A percentile compares a stretch with the other conserved stretches of the same genome.
Conservation (phyloP, 371 early-diverging fungal species). For the Haplosporangium sp. region DNA sequence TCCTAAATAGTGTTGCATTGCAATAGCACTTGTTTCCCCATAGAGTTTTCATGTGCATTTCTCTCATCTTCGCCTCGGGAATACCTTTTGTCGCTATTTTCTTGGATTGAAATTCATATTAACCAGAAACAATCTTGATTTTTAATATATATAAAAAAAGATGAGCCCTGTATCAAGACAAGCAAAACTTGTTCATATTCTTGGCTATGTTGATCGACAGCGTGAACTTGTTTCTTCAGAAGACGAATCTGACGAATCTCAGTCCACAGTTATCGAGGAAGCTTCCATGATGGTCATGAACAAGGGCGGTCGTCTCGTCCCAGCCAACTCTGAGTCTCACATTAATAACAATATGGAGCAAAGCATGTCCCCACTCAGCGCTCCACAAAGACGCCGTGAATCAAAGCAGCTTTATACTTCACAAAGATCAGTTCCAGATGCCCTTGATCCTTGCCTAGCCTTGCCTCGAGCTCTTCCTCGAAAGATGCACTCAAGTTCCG, state of each 20-base stretch:
- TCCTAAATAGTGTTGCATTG: neutral
- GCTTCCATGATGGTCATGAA: constrained; percentile 4
- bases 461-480: constrained; percentile 49
- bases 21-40: constrained; percentile 2
- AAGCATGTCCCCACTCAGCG: neutral
- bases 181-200: constrained; percentile 42
- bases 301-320: constrained; percentile 9
- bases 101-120: neutral
- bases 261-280: constrained; percentile 1
- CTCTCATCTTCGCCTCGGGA: neutral
- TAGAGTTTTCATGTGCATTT: constrained; percentile 5
- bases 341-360: neutral
- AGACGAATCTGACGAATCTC: constrained; percentile 11
- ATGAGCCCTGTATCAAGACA: constrained; percentile 50
- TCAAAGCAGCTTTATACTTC: constrained; percentile 2
- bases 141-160: neutral
- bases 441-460: constrained; percentile 44
- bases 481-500: neutral
- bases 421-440: constrained; percentile 10
- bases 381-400: neutral
- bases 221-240: constrained; percentile 39
- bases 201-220: constrained; percentile 46
- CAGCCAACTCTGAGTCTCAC: neutral
- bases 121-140: constrained; percentile 4
- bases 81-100: no score